Evolutionary conservation across 2,329 filamentous ascomycete species (phyloP), one percentile per base, ranked within the genome.

Genomic region (Fusarium transvaalense): DNA sequence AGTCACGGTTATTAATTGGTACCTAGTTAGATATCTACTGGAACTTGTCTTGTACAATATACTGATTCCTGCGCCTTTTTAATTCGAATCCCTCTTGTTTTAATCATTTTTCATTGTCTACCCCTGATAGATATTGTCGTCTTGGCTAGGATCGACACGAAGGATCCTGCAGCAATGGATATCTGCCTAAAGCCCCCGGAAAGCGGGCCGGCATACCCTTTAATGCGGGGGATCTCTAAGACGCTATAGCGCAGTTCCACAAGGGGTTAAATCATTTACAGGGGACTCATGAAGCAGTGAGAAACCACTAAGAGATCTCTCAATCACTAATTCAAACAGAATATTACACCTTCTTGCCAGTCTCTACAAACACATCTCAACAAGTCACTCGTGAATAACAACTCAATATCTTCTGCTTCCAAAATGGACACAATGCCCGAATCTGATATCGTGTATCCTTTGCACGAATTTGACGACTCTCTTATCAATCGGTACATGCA

Each of bases 201-300:
- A 43, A 27, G 41, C 41, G 41, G 41, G 17, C 41, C 41, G 41
- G 2, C 10, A 29, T 2, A 25, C 6, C 12, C 41, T 29, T 10
- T 29, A 14, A 43, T 29, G 41, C 41, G 41, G 41, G 41, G 25
- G 25, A 43, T 29, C 15, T 10, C 23, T 21, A n/a, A n/a, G 23
- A 4, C 23, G 39, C 17, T 3, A 10, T 10, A 5, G 9, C 23
- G 5, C 39, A 17, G 8, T 15, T n/a, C 5, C 3, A 42, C 10
- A 27, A 77, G 82, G 23, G 14, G 9, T 25, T 8, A 4, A 17
- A 13, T 15, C 7, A 42, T 25, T 27, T 25, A 25, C 39, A 42
- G 21, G 39, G 19, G 7, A 14, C n/a, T n/a, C 8, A 17, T 39
- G 7, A 21, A 13, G n/a, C n/a, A 21, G 19, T 39, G 37, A 21